phyloP scores from a whole-genome alignment of 1,284 basidiomycete species.

The Sutorius eximius region DNA sequence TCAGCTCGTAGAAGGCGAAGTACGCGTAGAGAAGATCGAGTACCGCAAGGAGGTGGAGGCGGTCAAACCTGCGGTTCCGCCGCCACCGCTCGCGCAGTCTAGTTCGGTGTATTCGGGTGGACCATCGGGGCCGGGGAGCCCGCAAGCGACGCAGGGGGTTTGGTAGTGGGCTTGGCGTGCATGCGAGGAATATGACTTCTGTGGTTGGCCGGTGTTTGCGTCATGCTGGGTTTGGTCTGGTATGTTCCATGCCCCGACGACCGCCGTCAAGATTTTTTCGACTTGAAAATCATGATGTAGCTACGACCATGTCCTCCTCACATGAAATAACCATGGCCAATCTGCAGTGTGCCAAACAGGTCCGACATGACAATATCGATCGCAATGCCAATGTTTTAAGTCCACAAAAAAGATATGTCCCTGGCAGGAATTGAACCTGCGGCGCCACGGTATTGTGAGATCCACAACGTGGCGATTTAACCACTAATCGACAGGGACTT shows the following conservation, averaged over 20 bases:
- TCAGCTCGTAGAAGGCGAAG: constrained; percentile 91
- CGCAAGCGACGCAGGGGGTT: constrained; percentile 28
- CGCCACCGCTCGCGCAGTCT: constrained; percentile 26
- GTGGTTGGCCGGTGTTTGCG: neutral
- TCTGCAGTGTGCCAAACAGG: neutral
- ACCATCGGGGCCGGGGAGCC: constrained; percentile 26
- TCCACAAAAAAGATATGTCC: constrained; percentile 27
- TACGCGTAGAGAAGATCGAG: constrained; percentile 84
- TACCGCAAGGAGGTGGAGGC: constrained; percentile 68
- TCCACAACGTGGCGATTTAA: constrained; percentile 57
- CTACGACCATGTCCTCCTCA: neutral
- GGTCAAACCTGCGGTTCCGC: constrained; percentile 26
- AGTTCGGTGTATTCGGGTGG: constrained; percentile 24
- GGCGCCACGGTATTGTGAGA: constrained; percentile 43
- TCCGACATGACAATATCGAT: too few species aligned
- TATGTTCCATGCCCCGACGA: neutral
- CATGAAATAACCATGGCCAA: neutral
- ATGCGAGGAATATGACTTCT: neutral
- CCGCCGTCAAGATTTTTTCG: neutral
- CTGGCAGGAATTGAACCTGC: constrained; percentile 49
- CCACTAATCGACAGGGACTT: constrained; percentile 52
- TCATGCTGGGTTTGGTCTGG: neutral
- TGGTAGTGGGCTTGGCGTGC: constrained; percentile 18
- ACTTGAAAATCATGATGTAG: constrained; percentile 1
- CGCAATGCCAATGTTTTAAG: too few species aligned